Evolutionary conservation across 768 basidiomycete genomes (phyloP), one percentile per base, ranked within the genome.

Genomic region (Pholiota molesta): DNA sequence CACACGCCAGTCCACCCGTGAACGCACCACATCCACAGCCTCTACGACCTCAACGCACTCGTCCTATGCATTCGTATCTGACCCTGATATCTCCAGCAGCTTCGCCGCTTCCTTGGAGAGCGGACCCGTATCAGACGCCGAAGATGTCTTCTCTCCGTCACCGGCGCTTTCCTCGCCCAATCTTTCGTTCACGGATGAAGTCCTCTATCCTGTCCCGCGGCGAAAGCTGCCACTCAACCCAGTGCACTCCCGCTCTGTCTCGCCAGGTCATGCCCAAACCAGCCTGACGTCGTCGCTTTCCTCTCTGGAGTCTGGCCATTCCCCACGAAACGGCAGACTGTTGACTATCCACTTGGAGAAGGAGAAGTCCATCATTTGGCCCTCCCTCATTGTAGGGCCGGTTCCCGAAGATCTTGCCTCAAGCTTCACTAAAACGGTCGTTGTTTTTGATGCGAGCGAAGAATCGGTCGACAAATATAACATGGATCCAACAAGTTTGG

Each of bases 401-500:
- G 89, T 85, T 9, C 88, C 90, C 0, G 84, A 85, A 52, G 75
- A 82, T 11, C 71, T 91, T 5, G 84, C 88, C 0, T 82, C 87
- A 3, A 78, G 73, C 55, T 72, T 82, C 19, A 74, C 81, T 4
- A 80, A 82, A 57, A 81, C 87, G 1, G 76, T 85, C 35, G 78
- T 86, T n/a, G 70, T 72, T 8, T 84, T 86, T 70, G 79, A 84
- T 56, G 73, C 80, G 29, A 81, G 72, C 61, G 79, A 77, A 56
- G 82, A 80, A 59, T 72, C 78, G 61, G 29, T n/a, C 23, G 80
- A 84, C 51, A 81, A 83, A 67, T 94, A 90, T 66, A 93, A 94
- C 66, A 92, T 94, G 90, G 92, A 94, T 71, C 87, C 92, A 1
- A 94, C 92, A 14, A 93, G 91, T 73, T 76, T 94, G 28, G 86